Evolutionary conservation across 177 flowering plant genomes (phyloP).

Genomic region (Vitis hybrid): DNA sequence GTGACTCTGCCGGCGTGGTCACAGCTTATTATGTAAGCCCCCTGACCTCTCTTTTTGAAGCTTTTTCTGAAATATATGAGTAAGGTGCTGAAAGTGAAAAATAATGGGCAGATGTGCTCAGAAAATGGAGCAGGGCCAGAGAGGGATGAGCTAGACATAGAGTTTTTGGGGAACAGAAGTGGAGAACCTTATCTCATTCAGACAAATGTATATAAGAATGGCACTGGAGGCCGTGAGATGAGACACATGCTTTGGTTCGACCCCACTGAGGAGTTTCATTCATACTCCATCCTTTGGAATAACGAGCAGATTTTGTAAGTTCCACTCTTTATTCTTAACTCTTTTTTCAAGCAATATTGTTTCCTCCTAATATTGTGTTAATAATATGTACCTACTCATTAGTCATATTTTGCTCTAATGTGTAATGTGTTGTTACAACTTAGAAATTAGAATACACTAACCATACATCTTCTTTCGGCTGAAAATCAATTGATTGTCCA

Average conservation of each 20-base stretch:
- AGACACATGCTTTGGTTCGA: slow-evolving; percentile 92
- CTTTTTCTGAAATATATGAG: no score
- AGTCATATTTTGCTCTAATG: no score
- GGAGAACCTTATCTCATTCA: slow-evolving; percentile 87
- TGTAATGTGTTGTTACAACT: no score
- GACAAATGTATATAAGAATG: slow-evolving; percentile 84
- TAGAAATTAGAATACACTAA: no score
- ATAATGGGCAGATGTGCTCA: slow-evolving; percentile 73
- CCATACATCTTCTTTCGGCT: no score
- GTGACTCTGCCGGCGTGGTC: slow-evolving; percentile 95
- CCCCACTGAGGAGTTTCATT: slow-evolving; percentile 81
- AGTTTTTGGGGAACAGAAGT: slow-evolving; percentile 88
- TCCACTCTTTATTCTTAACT: background rate
- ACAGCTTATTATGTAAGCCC: slow-evolving; percentile 89
- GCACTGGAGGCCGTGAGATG: slow-evolving; percentile 82
- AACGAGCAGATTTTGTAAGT: slow-evolving; percentile 75
- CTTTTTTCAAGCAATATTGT: no score
- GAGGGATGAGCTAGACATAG: slow-evolving; percentile 92
- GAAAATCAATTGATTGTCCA: no score
- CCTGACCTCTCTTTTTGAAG: background rate
- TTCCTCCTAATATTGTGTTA: no score
- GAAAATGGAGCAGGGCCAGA: slow-evolving; percentile 80
- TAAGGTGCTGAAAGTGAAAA: background rate
- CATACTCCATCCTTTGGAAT: slow-evolving; percentile 90
- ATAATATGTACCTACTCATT: no score